Evolutionary conservation across 1,284 basidiomycete species (phyloP).

Genomic region (Fistulina hepatica): DNA sequence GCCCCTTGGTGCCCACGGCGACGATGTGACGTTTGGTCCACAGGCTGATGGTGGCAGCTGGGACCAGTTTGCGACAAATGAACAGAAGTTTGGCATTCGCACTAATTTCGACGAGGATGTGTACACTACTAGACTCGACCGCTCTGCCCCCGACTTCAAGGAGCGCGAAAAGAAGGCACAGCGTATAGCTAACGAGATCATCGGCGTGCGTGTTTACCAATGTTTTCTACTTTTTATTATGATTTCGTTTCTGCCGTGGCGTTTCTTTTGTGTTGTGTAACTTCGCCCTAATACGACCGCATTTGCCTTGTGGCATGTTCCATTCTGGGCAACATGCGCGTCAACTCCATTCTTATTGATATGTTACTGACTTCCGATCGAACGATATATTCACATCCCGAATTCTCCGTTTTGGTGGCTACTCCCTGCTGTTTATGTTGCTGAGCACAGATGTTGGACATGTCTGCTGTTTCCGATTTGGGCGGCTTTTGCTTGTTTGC

Average conservation of each 20-base stretch:
- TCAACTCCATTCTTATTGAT: no score
- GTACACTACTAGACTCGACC: slow-evolving; percentile 94
- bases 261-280: slow-evolving; percentile 1
- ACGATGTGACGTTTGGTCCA: slow-evolving; percentile 61
- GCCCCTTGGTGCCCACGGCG: slow-evolving; percentile 27
- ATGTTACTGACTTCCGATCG: no score
- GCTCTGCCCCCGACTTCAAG: slow-evolving; percentile 75
- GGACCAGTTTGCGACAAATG: slow-evolving; percentile 97
- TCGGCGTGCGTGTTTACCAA: slow-evolving; percentile 49
- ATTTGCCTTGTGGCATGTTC: no score
- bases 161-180: slow-evolving; percentile 85
- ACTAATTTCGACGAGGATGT: slow-evolving; percentile 89
- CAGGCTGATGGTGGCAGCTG: slow-evolving; percentile 45
- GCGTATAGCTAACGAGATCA: slow-evolving; percentile 84
- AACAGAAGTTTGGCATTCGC: slow-evolving; percentile 85
- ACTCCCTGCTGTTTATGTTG: no score
- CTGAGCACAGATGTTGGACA: no score
- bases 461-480: slow-evolving; percentile 8
- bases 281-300: background rate
- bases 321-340: no score
- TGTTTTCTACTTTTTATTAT: no score
- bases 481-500: no score
- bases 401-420: no score
- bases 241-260: slow-evolving; percentile 7
- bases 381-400: no score